phyloP scores from a whole-genome alignment of 192 early-diverging fungal genomes.

The Backusella parvicylindrica region DNA sequence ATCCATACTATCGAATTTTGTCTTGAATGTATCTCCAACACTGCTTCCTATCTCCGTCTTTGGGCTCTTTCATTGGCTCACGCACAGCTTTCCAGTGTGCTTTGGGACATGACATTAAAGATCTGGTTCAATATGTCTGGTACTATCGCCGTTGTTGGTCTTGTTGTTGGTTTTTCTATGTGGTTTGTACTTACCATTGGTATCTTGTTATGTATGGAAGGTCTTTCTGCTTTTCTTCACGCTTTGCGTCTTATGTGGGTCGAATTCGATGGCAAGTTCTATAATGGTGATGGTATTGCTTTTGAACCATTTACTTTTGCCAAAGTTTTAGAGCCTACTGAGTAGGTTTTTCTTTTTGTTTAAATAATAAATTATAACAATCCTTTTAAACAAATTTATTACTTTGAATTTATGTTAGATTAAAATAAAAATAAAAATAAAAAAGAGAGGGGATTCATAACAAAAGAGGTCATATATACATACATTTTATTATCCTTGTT shows the following conservation, averaged over 20 bases:
- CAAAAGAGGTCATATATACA: no score
- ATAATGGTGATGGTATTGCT: slow-evolving; percentile 82
- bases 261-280: slow-evolving; percentile 98
- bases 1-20: slow-evolving; percentile 99
- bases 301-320: slow-evolving; percentile 92
- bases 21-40: slow-evolving; percentile 94
- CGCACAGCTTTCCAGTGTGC: slow-evolving; percentile 94
- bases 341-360: not conserved
- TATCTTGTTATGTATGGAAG: slow-evolving; percentile 86
- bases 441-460: no score
- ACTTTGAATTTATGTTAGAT: no score
- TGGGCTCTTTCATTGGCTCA: slow-evolving; percentile 99
- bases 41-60: slow-evolving; percentile 96
- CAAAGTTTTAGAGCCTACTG: slow-evolving; percentile 8
- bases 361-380: not conserved
- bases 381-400: not conserved
- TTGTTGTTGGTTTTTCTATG: slow-evolving; percentile 75
- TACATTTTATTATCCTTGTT: no score
- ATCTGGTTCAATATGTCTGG: slow-evolving; percentile 50
- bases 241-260: slow-evolving; percentile 96
- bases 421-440: no score
- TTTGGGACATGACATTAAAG: slow-evolving; percentile 90
- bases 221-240: slow-evolving; percentile 83
- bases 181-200: slow-evolving; percentile 87
- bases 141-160: slow-evolving; percentile 58